Evolutionary conservation across 2,329 filamentous ascomycete genomes (phyloP).

Genomic region (Lojkania enalia): DNA sequence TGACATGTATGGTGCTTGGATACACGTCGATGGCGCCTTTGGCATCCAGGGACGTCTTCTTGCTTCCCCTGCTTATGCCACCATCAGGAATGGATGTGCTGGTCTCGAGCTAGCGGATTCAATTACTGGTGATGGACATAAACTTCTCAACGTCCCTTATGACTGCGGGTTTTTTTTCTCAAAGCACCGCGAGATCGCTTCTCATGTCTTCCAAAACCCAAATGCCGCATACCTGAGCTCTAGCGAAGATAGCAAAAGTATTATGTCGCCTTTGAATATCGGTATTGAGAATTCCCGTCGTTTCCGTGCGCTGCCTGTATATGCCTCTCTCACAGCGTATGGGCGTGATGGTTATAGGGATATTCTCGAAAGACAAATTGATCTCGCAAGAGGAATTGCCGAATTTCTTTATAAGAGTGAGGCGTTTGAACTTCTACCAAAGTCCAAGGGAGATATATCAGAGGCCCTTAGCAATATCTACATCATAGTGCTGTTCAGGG

Average conservation of each 20-base stretch:
- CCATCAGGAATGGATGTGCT: slow-evolving; percentile 56
- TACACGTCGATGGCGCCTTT: slow-evolving; percentile 91
- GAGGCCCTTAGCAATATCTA: slow-evolving; percentile 59
- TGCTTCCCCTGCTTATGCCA: slow-evolving; percentile 59
- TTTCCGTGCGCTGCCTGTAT: slow-evolving; percentile 88
- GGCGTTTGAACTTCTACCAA: slow-evolving; percentile 69
- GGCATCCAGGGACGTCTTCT: slow-evolving; percentile 78
- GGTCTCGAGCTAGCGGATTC: slow-evolving; percentile 84
- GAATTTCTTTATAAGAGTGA: slow-evolving; percentile 63
- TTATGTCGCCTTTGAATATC: slow-evolving; percentile 83
- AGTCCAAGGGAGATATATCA: slow-evolving; percentile 37
- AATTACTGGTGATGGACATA: slow-evolving; percentile 85
- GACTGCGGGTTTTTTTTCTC: slow-evolving; percentile 91
- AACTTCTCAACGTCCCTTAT: slow-evolving; percentile 92
- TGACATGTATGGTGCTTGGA: slow-evolving; percentile 75
- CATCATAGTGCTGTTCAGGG: slow-evolving; percentile 77
- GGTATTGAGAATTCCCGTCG: slow-evolving; percentile 89
- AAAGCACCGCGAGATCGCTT: slow-evolving; percentile 61
- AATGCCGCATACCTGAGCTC: slow-evolving; percentile 78
- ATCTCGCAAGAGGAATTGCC: slow-evolving; percentile 69
- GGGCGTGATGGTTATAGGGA: slow-evolving; percentile 69
- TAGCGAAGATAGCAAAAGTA: slow-evolving; percentile 45
- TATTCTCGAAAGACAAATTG: slow-evolving; percentile 73
- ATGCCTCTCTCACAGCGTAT: slow-evolving; percentile 75
- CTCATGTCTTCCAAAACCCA: slow-evolving; percentile 75